A percentile compares a stretch with the other conserved stretches of the same genome.
Evolutionary conservation across 2,329 filamentous ascomycete genomes (phyloP).

Genomic region (Verticillium nonalfalfae): DNA sequence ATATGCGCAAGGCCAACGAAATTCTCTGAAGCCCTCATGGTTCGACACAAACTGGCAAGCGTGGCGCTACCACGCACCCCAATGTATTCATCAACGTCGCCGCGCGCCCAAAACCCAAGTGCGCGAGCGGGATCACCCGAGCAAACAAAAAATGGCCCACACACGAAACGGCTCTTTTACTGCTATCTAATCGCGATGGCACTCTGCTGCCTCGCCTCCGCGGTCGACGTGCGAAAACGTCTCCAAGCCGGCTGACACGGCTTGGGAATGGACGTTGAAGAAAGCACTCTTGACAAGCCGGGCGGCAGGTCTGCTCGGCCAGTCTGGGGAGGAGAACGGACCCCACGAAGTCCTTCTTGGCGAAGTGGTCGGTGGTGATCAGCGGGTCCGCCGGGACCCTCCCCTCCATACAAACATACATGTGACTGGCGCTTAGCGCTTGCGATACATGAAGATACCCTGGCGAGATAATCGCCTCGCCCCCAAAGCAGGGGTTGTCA

Average conservation of each 20-base stretch:
- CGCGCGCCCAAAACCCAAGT: neutral
- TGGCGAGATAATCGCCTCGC: neutral
- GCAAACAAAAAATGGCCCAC: neutral
- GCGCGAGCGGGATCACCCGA: too few species aligned
- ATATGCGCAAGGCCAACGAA: slow-evolving; percentile 30
- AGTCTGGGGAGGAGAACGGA: neutral
- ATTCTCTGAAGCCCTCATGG: neutral
- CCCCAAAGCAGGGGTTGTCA: neutral
- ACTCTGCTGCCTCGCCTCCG: neutral
- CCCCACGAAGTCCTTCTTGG: neutral
- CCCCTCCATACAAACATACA: neutral
- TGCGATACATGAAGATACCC: neutral
- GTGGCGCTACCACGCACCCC: neutral
- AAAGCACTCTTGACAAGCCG: neutral
- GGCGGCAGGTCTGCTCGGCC: neutral
- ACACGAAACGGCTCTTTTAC: neutral
- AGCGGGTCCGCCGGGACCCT: neutral
- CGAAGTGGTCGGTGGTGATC: neutral
- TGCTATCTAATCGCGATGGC: too few species aligned
- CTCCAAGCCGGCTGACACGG: too few species aligned
- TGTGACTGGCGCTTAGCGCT: neutral
- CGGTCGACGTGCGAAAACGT: too few species aligned
- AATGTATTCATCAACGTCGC: neutral
- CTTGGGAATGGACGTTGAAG: neutral
- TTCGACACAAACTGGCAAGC: neutral